Evolutionary conservation across 2,329 filamentous ascomycete genomes (phyloP), one percentile per base, ranked within the genome.

Genomic region (Neophaeococcomyces mojaviensis): DNA sequence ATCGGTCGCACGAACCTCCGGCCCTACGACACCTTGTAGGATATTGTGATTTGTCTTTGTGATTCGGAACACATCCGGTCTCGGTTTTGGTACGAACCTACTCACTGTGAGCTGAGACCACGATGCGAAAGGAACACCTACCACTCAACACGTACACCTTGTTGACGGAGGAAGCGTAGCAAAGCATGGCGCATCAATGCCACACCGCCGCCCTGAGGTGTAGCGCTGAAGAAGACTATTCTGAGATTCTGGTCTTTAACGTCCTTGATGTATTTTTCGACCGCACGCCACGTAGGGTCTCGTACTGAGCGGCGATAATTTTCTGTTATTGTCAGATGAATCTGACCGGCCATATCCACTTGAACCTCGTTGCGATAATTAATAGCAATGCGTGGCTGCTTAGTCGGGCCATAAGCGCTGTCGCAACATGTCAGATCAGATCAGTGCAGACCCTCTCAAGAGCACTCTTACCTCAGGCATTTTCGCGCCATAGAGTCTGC

Each of bases 11-110:
- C 78, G 74, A 55, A 86, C 76, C 2, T 77, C 74, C 0, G 79
- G 76, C 20, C 74, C 70, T 33, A 80, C 79, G 34, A 89, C 86
- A 7, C 86, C 86, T 66, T 92, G 86, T 2, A 92, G 78, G 53
- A 90, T 89, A 65, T 92, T 92, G 76, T 92, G 86, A 56, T 88
- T 84, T 54, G 84, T 88, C 68, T 92, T 92, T 55, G 86, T 92
- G 64, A 87, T 83, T 41, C 85, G 76, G 65, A 92, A 92, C 9
- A 90, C 80, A 13, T 84, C 81, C 2, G 84, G 84, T 41, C 83
- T 81, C 18, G 86, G 85, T 62, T 87, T 88, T 5, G 86, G 86
- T 1, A 90, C 86, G 50, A 76, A 79, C 73, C 74, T 77, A 36
- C 26, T 30, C 5, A 9, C 12, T 8, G 34, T 37, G 12, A 44